Conservation (phyloP, 305 asterid genomes). For the Solanum hybrid region DNA sequence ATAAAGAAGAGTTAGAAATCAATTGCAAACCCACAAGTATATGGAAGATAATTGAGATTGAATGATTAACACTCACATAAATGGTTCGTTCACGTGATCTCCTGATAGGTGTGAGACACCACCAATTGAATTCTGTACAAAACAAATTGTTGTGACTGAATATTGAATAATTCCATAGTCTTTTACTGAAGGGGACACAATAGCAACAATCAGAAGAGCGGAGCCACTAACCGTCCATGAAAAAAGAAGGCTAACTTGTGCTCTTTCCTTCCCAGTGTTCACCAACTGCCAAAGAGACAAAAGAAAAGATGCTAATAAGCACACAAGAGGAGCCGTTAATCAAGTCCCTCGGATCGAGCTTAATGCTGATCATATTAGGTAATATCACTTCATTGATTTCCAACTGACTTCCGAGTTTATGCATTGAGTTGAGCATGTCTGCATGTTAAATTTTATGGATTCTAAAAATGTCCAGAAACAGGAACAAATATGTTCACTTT, state of each 20-base stretch:
- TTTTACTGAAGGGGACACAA: neutral
- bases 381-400: neutral
- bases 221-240: slow-evolving; percentile 89
- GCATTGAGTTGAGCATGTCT: neutral
- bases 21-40: neutral
- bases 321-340: slow-evolving; percentile 13
- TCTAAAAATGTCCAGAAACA: neutral
- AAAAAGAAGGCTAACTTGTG: slow-evolving; percentile 91
- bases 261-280: slow-evolving; percentile 97
- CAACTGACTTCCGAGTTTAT: neutral
- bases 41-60: slow-evolving; percentile 7
- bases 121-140: slow-evolving; percentile 85
- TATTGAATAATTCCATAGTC: neutral
- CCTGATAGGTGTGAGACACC: slow-evolving; percentile 89
- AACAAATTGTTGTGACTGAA: slow-evolving; percentile 18
- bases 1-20: neutral
- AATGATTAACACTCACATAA: slow-evolving; percentile 49
- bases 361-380: neutral
- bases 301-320: neutral
- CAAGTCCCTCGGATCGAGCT: neutral
- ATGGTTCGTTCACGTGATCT: slow-evolving; percentile 93
- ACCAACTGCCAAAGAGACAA: slow-evolving; percentile 60
- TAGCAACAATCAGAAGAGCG: neutral
- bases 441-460: neutral
- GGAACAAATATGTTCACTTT: neutral